phyloP scores from a whole-genome alignment of 495 filamentous ascomycete species.

The Sordaria brevicollis region DNA sequence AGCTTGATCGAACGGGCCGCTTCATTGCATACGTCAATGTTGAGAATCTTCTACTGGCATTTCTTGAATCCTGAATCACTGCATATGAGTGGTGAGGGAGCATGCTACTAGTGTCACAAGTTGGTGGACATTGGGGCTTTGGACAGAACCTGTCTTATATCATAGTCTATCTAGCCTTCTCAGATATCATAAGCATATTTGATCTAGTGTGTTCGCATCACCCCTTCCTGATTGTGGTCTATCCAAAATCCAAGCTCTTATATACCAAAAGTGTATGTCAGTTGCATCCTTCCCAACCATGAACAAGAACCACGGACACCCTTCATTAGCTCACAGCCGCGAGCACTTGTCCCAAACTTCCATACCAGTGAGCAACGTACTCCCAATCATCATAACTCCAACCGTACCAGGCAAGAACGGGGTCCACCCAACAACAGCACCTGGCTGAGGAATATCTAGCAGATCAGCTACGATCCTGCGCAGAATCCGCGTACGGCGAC shows the following conservation, averaged over 20 bases:
- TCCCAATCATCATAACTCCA: constrained; percentile 43
- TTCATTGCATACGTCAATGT: neutral
- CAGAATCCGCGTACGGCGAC: constrained; percentile 4
- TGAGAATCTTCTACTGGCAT: neutral
- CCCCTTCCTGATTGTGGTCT: neutral
- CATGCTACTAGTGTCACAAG: neutral
- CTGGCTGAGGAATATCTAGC: constrained; percentile 49
- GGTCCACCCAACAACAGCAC: constrained; percentile 45
- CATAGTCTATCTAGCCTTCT: neutral
- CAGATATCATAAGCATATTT: too few species aligned
- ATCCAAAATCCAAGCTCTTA: neutral
- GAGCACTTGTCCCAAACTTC: constrained; percentile 50
- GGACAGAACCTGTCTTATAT: neutral
- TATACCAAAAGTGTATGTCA: neutral
- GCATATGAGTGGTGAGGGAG: neutral
- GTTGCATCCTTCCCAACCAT: neutral
- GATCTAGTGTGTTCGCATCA: too few species aligned
- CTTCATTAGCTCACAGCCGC: constrained; percentile 4
- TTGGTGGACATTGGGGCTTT: neutral
- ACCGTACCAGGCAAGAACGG: constrained; percentile 32
- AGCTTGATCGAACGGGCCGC: neutral
- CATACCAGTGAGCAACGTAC: constrained; percentile 44
- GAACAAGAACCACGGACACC: neutral
- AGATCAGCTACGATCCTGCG: constrained; percentile 40
- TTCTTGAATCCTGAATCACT: neutral